phyloP scores from a whole-genome alignment of 225 moss, liverwort and hornwort genomes.

The Anthoceros angustus region DNA sequence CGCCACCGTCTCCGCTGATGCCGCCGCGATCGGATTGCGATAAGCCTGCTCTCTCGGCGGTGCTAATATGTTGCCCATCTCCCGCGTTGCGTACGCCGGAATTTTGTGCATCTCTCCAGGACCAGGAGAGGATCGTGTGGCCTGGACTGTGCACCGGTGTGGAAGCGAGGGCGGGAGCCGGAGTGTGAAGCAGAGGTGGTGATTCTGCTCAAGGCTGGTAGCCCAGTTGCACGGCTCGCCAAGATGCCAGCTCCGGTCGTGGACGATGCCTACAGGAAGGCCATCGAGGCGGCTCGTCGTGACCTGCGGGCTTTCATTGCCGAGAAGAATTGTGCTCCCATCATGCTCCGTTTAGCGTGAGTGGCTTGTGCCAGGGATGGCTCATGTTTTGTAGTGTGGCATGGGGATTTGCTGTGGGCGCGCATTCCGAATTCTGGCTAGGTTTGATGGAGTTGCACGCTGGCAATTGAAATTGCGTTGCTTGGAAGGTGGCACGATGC shows the following conservation, averaged over 20 bases:
- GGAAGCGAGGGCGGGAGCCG: too few species aligned
- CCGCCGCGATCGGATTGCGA: too few species aligned
- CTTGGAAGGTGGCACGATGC: constrained; percentile 86
- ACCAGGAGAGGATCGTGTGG: too few species aligned
- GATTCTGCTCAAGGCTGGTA: too few species aligned
- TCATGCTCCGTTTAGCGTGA: constrained; percentile 91
- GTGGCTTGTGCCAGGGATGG: constrained; percentile 5
- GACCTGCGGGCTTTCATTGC: constrained; percentile 88
- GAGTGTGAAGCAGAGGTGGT: too few species aligned
- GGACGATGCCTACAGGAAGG: constrained; percentile 67
- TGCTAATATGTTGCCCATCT: too few species aligned
- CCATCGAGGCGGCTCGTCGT: constrained; percentile 76
- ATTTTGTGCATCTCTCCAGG: too few species aligned
- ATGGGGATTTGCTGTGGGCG: neutral
- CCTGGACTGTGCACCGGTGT: too few species aligned
- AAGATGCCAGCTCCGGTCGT: constrained; percentile 93
- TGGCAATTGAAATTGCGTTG: neutral
- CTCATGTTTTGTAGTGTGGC: too few species aligned
- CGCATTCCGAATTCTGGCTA: neutral
- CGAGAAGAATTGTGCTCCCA: constrained; percentile 78
- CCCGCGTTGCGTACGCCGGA: too few species aligned
- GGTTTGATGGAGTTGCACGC: neutral
- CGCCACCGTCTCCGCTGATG: too few species aligned
- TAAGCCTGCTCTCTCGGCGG: too few species aligned
- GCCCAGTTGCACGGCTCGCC: neutral